phyloP scores from a whole-genome alignment of 768 basidiomycete genomes.

The Tricholoma sp. region DNA sequence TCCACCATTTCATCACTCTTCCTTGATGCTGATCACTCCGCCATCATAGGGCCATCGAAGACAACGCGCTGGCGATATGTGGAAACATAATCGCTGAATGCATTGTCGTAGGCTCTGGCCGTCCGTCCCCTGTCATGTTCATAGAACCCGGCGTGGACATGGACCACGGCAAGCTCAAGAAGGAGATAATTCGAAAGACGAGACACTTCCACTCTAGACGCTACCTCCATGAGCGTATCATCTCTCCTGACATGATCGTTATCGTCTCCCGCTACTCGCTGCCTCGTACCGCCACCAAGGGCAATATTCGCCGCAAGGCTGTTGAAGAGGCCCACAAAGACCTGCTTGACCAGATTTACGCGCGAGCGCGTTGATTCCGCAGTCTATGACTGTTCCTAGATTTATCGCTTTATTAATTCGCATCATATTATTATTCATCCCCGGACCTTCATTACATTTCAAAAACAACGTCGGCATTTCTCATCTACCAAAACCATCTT shows the following conservation, averaged over 20 bases:
- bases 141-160: constrained; percentile 56
- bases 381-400: neutral
- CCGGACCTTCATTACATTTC: neutral
- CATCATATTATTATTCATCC: neutral
- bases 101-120: constrained; percentile 71
- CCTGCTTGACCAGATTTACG: constrained; percentile 57
- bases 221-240: constrained; percentile 77
- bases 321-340: constrained; percentile 62
- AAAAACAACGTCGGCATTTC: neutral
- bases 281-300: constrained; percentile 76
- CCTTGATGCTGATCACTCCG: constrained; percentile 6
- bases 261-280: constrained; percentile 62
- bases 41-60: constrained; percentile 59
- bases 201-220: constrained; percentile 68
- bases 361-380: constrained; percentile 5
- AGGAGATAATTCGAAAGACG: constrained; percentile 68
- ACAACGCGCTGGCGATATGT: constrained; percentile 65
- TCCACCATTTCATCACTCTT: neutral
- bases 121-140: constrained; percentile 73
- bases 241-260: constrained; percentile 56
- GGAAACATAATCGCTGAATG: constrained; percentile 63
- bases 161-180: constrained; percentile 55
- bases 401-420: neutral
- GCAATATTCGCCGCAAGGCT: constrained; percentile 72
- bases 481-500: neutral